Evolutionary conservation across 2,329 filamentous ascomycete species (phyloP), one percentile per base, ranked within the genome.

Genomic region (Diaporthe longicolla): DNA sequence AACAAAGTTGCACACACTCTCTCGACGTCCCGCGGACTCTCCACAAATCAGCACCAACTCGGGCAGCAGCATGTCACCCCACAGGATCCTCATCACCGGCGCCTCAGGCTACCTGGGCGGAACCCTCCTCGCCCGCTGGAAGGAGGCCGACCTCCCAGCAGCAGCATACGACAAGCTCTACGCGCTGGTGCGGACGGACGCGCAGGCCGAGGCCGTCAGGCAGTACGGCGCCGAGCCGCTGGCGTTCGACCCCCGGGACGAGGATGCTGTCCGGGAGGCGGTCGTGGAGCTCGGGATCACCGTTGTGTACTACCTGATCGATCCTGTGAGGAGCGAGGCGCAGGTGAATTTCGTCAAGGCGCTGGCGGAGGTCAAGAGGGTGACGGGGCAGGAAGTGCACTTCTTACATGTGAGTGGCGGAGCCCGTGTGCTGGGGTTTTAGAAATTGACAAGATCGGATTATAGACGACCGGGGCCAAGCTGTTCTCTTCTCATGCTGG

Each of bases 41-140:
- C 63, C n/a, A 13, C 32, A 13, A 11, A 11, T 5, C 11, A 10
- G 43, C 4, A 48, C 19, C 4, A 45, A 32, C 17, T 21, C 17
- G 1, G 19, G 71, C 68, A 52, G 24, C 11, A 37, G 9, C 57
- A 74, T 74, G 73, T 65, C 70, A 13, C 48, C 73, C 9, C 76
- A 77, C 52, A 73, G 73, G 15, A 83, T 88, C 68, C 83, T 89
- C 40, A 81, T 89, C 59, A 89, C 88, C 0, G 88, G 87, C 11
- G 86, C 77, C 37, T 88, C 87, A 0, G 88, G 88, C 32, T 89
- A 89, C 72, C 84, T 89, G 0, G 88, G 88, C 29, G 88, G 88
- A 3, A 84, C 83, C 0, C 79, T 89, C 3, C 84, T 89, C 7
- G 83, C 84, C 11, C 81, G 81, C 8, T 81, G 83, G 74, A 76